Conservation (phyloP, 2,329 filamentous ascomycete species). For the Rutstroemia sp. region DNA sequence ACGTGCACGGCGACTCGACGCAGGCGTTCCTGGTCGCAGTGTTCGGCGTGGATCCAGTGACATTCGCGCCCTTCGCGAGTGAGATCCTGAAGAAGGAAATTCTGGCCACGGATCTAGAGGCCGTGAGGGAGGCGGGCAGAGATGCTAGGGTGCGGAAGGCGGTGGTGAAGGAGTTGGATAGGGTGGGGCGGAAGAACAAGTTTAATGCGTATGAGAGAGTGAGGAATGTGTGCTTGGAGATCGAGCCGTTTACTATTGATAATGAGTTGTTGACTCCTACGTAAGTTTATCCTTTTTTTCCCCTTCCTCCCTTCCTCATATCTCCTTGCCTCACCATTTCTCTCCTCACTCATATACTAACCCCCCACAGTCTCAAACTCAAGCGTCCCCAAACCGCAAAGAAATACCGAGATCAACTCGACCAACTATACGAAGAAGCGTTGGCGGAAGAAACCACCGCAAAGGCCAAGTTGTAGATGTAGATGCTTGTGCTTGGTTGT, state of each 20-base stretch:
- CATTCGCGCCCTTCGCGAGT: constrained; percentile 74
- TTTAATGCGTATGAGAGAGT: constrained; percentile 90
- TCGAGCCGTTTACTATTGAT: constrained; percentile 89
- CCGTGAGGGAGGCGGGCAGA: constrained; percentile 57
- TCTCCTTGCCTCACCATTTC: not conserved
- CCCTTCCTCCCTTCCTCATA: not conserved
- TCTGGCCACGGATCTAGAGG: constrained; percentile 54
- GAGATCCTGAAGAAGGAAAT: constrained; percentile 67
- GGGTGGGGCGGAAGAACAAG: constrained; percentile 72
- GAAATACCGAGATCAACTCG: constrained; percentile 29
- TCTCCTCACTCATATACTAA: constrained; percentile 17
- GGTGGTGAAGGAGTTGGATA: constrained; percentile 71
- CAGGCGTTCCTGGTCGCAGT: constrained; percentile 78
- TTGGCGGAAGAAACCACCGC: constrained; percentile 23
- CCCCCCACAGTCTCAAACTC: constrained; percentile 53
- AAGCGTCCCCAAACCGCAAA: constrained; percentile 63
- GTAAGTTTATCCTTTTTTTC: constrained; percentile 43
- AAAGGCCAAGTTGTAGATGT: constrained; percentile 37
- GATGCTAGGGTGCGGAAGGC: constrained; percentile 67
- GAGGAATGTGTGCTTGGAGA: constrained; percentile 61
- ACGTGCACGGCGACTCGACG: constrained; percentile 82
- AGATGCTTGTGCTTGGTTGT: not conserved
- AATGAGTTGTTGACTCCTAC: constrained; percentile 86
- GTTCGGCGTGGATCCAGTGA: constrained; percentile 79
- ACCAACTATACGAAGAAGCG: constrained; percentile 29